Conservation (phyloP, 1,284 basidiomycete species). For the Meira miltonrushii region DNA sequence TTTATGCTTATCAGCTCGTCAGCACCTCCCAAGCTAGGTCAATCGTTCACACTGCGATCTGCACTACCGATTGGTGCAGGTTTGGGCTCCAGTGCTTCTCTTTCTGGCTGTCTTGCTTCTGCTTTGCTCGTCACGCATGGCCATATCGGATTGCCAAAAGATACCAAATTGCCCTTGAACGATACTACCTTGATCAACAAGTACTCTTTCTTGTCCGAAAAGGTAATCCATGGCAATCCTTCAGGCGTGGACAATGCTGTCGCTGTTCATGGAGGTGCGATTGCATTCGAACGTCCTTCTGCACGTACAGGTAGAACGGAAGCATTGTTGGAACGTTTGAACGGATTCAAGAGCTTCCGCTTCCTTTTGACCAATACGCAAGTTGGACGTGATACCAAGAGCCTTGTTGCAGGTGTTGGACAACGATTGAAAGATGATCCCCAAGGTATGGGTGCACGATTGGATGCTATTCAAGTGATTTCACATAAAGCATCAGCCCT, state of each 20-base stretch:
- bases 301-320: constrained; percentile 58
- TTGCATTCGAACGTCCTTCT: constrained; percentile 80
- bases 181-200: constrained; percentile 66
- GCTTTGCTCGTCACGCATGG: constrained; percentile 62
- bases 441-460: constrained; percentile 28
- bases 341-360: constrained; percentile 60
- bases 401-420: constrained; percentile 81
- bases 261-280: constrained; percentile 83
- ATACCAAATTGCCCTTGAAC: constrained; percentile 8
- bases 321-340: constrained; percentile 70
- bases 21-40: constrained; percentile 57
- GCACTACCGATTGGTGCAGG: constrained; percentile 98
- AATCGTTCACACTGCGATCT: constrained; percentile 77
- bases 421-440: constrained; percentile 66
- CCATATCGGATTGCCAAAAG: constrained; percentile 58
- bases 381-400: constrained; percentile 87
- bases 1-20: constrained; percentile 67
- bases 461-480: constrained; percentile 29
- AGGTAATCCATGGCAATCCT: constrained; percentile 94
- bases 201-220: constrained; percentile 93
- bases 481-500: constrained; percentile 33
- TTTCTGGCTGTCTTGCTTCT: constrained; percentile 78
- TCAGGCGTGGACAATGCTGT: constrained; percentile 97
- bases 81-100: constrained; percentile 92
- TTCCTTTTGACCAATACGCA: constrained; percentile 91